phyloP scores from a whole-genome alignment of 2,329 filamentous ascomycete genomes.

The Botrytis sinoallii region DNA sequence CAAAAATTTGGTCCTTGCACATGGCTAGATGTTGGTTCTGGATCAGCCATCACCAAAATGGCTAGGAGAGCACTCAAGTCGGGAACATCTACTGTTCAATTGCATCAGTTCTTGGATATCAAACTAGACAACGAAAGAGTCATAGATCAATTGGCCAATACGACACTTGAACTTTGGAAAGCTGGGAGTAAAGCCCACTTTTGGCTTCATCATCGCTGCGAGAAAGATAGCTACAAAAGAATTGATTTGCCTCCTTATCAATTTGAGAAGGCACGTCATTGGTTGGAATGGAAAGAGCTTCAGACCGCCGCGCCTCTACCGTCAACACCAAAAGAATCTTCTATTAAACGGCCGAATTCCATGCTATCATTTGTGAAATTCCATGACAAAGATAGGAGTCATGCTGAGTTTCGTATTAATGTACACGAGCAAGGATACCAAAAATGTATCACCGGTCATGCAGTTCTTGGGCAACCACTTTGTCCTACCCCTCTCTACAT shows the following conservation, averaged over 20 bases:
- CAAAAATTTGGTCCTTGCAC: neutral
- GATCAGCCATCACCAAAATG: neutral
- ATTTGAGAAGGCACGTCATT: neutral
- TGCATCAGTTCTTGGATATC: neutral
- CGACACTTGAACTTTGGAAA: neutral
- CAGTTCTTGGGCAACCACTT: neutral
- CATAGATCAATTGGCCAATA: neutral
- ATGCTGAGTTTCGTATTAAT: neutral
- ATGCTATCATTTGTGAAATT: neutral
- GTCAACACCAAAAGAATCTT: neutral
- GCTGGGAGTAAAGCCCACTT: neutral
- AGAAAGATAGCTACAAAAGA: conserved; percentile 23
- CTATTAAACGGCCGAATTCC: neutral
- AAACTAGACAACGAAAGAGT: neutral
- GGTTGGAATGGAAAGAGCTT: neutral
- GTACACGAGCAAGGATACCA: neutral
- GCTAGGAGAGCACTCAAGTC: neutral
- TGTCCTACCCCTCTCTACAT: neutral
- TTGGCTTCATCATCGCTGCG: neutral
- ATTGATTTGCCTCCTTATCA: conserved; percentile 18
- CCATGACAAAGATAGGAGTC: neutral
- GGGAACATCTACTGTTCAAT: neutral
- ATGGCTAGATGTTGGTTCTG: neutral
- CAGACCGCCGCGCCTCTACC: neutral
- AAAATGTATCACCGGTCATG: neutral